These are phyloP conservation scores for Fistulifera solaris DNA, from an alignment of 108 stramenopile species.

Conservation along the genomic window DNA sequence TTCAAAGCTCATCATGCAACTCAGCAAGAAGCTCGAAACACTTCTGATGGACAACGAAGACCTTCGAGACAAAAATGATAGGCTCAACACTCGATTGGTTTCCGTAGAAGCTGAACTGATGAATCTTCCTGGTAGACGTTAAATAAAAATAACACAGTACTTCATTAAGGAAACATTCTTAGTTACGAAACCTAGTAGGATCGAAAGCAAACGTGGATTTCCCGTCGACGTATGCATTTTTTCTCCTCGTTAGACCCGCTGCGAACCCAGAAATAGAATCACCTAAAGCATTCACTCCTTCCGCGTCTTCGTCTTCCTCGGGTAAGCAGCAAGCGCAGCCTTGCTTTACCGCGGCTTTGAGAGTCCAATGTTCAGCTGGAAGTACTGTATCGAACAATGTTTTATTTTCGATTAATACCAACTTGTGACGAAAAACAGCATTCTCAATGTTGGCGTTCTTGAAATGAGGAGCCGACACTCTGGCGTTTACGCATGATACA, in stretches of 20 bases:
- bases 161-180: too few species aligned
- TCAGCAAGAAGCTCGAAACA: conserved; percentile 88
- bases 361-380: conserved; percentile 45
- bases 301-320: conserved; percentile 20
- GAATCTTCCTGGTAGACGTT: conserved; percentile 20
- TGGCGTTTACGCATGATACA: conserved; percentile 29
- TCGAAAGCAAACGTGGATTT: conserved; percentile 26
- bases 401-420: conserved; percentile 75
- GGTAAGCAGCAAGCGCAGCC: conserved; percentile 22
- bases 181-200: conserved; percentile 12
- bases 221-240: conserved; percentile 15
- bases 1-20: conserved; percentile 86
- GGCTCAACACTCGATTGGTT: conserved; percentile 72
- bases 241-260: neutral
- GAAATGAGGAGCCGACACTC: conserved; percentile 5
- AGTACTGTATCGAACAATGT: conserved; percentile 70
- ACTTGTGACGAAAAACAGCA: conserved; percentile 69
- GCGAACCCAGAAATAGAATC: conserved; percentile 1
- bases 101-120: conserved; percentile 76
- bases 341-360: conserved; percentile 15
- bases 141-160: too few species aligned
- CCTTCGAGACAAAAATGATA: conserved; percentile 80
- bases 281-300: neutral
- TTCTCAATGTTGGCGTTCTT: conserved; percentile 46
- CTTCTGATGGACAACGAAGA: conserved; percentile 90